Evolutionary conservation across 2,329 filamentous ascomycete genomes (phyloP), one percentile per base, ranked within the genome.

Genomic region (Didymella pomorum): DNA sequence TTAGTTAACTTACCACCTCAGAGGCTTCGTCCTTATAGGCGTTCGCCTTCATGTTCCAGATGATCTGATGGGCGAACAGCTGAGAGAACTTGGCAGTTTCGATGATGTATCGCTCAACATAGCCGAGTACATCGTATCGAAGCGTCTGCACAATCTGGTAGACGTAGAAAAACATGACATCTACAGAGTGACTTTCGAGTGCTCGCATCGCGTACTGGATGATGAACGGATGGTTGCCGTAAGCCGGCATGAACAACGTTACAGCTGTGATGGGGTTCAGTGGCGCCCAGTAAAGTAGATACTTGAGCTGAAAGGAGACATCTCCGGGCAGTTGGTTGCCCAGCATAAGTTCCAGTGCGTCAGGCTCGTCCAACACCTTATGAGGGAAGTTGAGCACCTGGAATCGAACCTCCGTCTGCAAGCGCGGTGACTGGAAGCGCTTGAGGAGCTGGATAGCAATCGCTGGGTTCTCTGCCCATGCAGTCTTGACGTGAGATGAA

Each of bases 11-110:
- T 81, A 91, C 89, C 63, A 96, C 86, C 69, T 90, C 87, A 14
- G 90, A 93, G 66, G 97, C 92, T 70, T 99, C 94, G 65, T 99
- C 96, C 76, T 97, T 99, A 83, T 91, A 99, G 1, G 93, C 91
- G 76, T 99, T 99, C 29, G 95, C 95, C 76, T 98, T 99, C 90
- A 99, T 99, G 76, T 99, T 99, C 95, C 96, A 99, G 73, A 99
- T 99, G 66, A 99, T 98, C 71, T 99, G 95, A 76, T 99, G 96
- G 2, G 96, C 94, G 77, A 99, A 99, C 9, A 98, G 81, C 76
- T 98, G 95, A n/a, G 95, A 98, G 72, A 97, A 93, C 69, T 96
- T 94, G 1, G 93, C 95, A 0, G 96, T 97, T 79, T 99, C 95
- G 16, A 98, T 84, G 54, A 99, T 98, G 73, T 97, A 99, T 43